A percentile compares a stretch with the other conserved stretches of the same genome.
Evolutionary conservation across 1,284 basidiomycete species (phyloP).

Genomic region (Ceratobasidium sp.): DNA sequence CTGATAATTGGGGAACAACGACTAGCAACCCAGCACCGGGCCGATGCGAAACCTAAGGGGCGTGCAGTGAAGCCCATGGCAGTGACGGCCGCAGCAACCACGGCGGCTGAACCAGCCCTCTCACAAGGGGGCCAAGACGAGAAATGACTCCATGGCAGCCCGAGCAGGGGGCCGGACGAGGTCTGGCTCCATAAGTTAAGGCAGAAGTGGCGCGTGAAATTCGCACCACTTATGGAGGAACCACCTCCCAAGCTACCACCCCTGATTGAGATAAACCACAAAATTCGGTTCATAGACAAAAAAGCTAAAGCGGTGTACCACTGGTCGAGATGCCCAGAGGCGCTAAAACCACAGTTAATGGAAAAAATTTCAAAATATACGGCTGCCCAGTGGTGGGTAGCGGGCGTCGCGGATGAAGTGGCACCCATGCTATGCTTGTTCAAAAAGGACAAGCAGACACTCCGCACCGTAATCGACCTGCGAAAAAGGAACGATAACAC

Average conservation of each 20-base stretch:
- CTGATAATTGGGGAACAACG: neutral
- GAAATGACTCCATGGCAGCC: neutral
- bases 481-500: constrained; percentile 59
- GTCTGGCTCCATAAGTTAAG: neutral
- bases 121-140: too few relatives aligned
- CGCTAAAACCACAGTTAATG: constrained; percentile 10
- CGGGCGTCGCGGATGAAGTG: constrained; percentile 53
- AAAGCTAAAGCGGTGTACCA: neutral
- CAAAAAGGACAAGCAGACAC: constrained; percentile 53
- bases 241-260: neutral
- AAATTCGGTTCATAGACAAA: constrained; percentile 43
- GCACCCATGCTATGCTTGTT: constrained; percentile 58
- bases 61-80: neutral
- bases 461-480: constrained; percentile 58
- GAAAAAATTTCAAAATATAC: constrained; percentile 51
- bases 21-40: neutral
- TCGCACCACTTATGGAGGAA: neutral
- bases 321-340: constrained; percentile 22
- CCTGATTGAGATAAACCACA: constrained; percentile 34
- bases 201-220: neutral
- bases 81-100: too few relatives aligned
- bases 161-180: neutral
- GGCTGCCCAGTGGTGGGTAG: constrained; percentile 54
- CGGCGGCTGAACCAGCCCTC: too few relatives aligned
- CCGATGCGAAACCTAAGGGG: neutral